Evolutionary conservation across 352 stramenopile genomes (phyloP).

Genomic region (Phytophthora colocasiae): DNA sequence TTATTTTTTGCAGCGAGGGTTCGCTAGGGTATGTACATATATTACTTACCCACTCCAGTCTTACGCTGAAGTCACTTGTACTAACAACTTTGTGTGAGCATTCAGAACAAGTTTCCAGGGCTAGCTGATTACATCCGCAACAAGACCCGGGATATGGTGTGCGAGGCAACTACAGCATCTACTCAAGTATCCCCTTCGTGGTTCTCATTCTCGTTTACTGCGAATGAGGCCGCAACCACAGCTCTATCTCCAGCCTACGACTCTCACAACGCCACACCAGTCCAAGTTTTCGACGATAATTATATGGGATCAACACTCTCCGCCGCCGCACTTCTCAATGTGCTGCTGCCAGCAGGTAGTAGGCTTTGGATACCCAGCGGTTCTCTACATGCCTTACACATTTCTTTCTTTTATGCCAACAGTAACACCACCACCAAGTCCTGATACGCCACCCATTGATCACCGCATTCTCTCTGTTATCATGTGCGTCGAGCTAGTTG

Average conservation of each 20-base stretch:
- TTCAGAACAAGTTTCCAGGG: slow-evolving; percentile 78
- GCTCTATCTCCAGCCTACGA: slow-evolving; percentile 55
- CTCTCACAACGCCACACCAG: slow-evolving; percentile 42
- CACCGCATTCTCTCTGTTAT: slow-evolving; percentile 85
- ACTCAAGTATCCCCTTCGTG: slow-evolving; percentile 6
- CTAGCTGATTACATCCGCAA: slow-evolving; percentile 79
- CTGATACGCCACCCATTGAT: slow-evolving; percentile 80
- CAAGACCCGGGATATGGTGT: slow-evolving; percentile 77
- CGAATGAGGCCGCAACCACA: slow-evolving; percentile 4
- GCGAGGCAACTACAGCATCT: slow-evolving; percentile 30
- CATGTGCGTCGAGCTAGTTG: slow-evolving; percentile 88
- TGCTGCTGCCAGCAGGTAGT: slow-evolving; percentile 71
- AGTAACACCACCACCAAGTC: slow-evolving; percentile 72
- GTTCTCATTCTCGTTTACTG: slow-evolving; percentile 13
- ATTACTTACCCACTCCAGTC: not conserved
- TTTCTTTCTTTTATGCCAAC: slow-evolving; percentile 18
- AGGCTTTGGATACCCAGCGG: not conserved
- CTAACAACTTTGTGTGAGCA: slow-evolving; percentile 21
- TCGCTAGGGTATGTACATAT: slow-evolving; percentile 58
- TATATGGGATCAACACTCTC: slow-evolving; percentile 68
- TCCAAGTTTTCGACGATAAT: slow-evolving; percentile 58
- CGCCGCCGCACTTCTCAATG: slow-evolving; percentile 71
- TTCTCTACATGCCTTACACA: not conserved
- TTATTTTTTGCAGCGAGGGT: slow-evolving; percentile 76
- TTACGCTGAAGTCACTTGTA: slow-evolving; percentile 1